Base-by-base conservation (phyloP, 2,329 filamentous ascomycete genomes). In the Aurifilum marmelostoma region DNA sequence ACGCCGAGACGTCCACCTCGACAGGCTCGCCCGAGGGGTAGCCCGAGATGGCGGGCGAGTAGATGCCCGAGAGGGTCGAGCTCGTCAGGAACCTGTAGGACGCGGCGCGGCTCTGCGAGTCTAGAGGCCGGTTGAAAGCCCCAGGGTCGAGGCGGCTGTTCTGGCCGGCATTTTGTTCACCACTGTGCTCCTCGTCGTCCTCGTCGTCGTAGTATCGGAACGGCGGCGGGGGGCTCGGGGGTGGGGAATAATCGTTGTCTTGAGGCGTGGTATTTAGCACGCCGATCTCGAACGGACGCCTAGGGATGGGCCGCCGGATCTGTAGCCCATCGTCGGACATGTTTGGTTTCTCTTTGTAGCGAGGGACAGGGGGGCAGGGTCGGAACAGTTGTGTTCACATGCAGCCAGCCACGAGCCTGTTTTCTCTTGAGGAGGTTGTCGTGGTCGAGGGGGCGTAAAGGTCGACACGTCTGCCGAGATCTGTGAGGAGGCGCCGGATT, bases 21-120 rank as follows among this genome's bases (percentile, higher is more conserved):
- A 27, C 37, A 8, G 32, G 77, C 69, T 69, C 63, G 67, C 63
- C 24, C 16, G 77, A 76, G 75, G 83, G 79, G 73, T 85, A 80
- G 72, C 80, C 79, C 69, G 87, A 86, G 41, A 86, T 85, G 0
- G 88, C 87, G 8, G 89, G 89, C 14, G 89, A 90, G 83, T 97
- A 99, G 75, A 99, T 99, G 67, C 96, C 95, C 74, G 91, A 92
- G 6, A 99, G 87, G 0, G 96, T 97, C 2, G 93, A 94, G 12
- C 92, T 91, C 4, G 93, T 97, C 70, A 99, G 85, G 77, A 97
- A 97, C 76, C 94, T 83, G 68, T 93, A 87, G 12, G 93, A 97
- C 73, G 91, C 89, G 32, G 90, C 92, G 69, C 92, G 89, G 76
- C 87, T 90, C 73, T 88, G 83, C 65, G 85, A 80, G 62, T 74